Conservation (phyloP, 805 yeast species). For the Saccharomycopsis schoenii region DNA sequence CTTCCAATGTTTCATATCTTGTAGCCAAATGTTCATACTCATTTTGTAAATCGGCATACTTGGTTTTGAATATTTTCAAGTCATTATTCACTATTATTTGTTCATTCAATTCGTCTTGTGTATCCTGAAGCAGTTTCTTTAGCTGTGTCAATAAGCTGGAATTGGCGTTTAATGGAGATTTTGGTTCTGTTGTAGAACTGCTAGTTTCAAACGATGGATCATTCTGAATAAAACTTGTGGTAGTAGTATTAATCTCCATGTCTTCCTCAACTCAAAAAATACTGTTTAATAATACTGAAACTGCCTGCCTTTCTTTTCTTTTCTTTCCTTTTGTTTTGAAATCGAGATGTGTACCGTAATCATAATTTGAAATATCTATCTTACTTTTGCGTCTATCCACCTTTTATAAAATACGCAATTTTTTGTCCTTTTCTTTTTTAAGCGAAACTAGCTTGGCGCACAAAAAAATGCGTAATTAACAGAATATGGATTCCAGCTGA, state of each 20-base stretch:
- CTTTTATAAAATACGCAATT: too few species aligned
- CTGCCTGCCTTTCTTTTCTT: too few species aligned
- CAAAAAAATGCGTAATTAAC: too few species aligned
- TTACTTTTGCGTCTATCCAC: too few species aligned
- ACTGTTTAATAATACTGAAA: too few species aligned
- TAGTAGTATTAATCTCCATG: background rate
- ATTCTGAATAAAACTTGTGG: constrained; percentile 15
- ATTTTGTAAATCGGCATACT: constrained; percentile 11
- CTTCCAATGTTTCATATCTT: constrained; percentile 11
- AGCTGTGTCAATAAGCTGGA: constrained; percentile 9
- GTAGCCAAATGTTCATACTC: constrained; percentile 11
- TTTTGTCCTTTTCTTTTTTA: too few species aligned
- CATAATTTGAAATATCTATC: too few species aligned
- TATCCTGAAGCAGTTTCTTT: constrained; percentile 10
- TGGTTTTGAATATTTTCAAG: constrained; percentile 13
- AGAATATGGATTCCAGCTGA: too few species aligned
- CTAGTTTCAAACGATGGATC: background rate
- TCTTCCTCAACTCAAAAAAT: background rate
- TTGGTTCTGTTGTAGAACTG: background rate
- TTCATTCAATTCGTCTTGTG: constrained; percentile 16
- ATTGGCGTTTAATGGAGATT: background rate
- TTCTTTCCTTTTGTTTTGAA: too few species aligned
- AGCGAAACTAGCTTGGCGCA: too few species aligned
- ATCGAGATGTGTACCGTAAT: too few species aligned
- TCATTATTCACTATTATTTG: constrained; percentile 16